Evolutionary conservation across 179 eudicot species (phyloP).

Genomic region (Camellia oleifera): DNA sequence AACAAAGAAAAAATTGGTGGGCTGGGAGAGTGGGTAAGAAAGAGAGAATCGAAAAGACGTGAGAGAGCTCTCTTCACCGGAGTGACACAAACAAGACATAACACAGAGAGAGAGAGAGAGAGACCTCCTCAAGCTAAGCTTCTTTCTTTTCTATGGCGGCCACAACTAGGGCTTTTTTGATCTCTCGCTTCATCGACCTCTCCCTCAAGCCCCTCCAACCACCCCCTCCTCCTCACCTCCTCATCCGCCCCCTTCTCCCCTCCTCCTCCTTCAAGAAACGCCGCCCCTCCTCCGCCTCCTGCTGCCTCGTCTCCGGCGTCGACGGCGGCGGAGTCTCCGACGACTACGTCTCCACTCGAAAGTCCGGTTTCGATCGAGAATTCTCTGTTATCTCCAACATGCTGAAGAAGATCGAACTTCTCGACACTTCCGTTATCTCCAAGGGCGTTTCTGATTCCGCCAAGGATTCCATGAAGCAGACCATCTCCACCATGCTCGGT

Average conservation of each 20-base stretch:
- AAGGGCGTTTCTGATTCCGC: conserved; percentile 71
- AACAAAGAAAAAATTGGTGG: conserved; percentile 19
- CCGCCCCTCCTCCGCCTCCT: conserved; percentile 20
- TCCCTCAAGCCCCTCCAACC: conserved; percentile 38
- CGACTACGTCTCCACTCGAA: conserved; percentile 50
- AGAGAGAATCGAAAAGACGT: conserved; percentile 8
- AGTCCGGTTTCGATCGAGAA: conserved; percentile 62
- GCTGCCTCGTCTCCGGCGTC: conserved; percentile 59
- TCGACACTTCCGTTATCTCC: conserved; percentile 62
- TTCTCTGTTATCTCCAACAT: conserved; percentile 75
- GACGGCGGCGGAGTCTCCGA: conserved; percentile 84
- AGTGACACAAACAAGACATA: not conserved
- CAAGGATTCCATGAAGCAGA: conserved; percentile 87
- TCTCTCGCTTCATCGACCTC: conserved; percentile 25
- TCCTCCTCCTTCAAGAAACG: conserved; percentile 7
- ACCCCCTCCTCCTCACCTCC: conserved; percentile 25
- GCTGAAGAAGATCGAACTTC: conserved; percentile 72
- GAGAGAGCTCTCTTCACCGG: not conserved
- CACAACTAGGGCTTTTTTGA: conserved; percentile 24
- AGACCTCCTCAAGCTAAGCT: conserved; percentile 8
- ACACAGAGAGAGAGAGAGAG: not conserved
- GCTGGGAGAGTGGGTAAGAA: not conserved
- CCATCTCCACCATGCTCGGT: conserved; percentile 82
- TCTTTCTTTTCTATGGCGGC: conserved; percentile 19
- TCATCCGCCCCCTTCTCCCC: conserved; percentile 29